phyloP scores from a whole-genome alignment of 2,329 filamentous ascomycete species.

The Parasarocladium wereldwijsianum region DNA sequence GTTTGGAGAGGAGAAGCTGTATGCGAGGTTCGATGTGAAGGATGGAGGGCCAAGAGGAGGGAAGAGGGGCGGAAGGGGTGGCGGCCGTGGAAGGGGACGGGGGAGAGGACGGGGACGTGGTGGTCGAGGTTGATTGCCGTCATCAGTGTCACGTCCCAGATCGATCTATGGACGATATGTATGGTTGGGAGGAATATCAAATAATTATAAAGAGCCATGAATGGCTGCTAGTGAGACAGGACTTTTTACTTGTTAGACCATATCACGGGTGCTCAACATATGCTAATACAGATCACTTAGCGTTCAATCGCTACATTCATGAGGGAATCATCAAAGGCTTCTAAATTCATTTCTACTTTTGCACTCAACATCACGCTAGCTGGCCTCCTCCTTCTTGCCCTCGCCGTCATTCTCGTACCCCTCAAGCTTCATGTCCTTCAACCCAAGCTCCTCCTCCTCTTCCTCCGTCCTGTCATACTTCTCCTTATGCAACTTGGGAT shows the following conservation, averaged over 20 bases:
- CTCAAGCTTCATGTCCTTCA: slow-evolving; percentile 87
- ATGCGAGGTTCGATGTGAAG: slow-evolving; percentile 37
- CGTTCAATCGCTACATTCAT: too few species aligned
- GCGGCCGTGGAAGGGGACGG: slow-evolving; percentile 18
- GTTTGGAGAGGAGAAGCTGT: slow-evolving; percentile 63
- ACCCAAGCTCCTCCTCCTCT: slow-evolving; percentile 84
- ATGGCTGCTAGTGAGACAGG: too few species aligned
- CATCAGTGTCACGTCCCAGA: too few species aligned
- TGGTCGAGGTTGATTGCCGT: slow-evolving; percentile 10
- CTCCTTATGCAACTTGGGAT: slow-evolving; percentile 67
- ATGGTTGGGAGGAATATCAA: too few species aligned
- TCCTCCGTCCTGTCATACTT: slow-evolving; percentile 79
- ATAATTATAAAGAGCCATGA: too few species aligned
- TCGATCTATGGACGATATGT: too few species aligned
- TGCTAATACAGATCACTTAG: too few species aligned
- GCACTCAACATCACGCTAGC: too few species aligned
- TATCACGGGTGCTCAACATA: too few species aligned
- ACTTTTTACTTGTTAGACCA: too few species aligned
- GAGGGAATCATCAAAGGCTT: too few species aligned
- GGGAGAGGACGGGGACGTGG: slow-evolving; percentile 13
- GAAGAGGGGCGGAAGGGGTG: slow-evolving; percentile 25
- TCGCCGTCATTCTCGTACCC: slow-evolving; percentile 45
- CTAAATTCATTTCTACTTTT: too few species aligned
- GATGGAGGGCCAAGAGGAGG: slow-evolving; percentile 24
- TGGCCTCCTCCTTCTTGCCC: slow-evolving; percentile 7